These are phyloP conservation scores for Zoysia japonica DNA, from an alignment of 176 grass and related monocot genomes.

Conservation along the genomic window DNA sequence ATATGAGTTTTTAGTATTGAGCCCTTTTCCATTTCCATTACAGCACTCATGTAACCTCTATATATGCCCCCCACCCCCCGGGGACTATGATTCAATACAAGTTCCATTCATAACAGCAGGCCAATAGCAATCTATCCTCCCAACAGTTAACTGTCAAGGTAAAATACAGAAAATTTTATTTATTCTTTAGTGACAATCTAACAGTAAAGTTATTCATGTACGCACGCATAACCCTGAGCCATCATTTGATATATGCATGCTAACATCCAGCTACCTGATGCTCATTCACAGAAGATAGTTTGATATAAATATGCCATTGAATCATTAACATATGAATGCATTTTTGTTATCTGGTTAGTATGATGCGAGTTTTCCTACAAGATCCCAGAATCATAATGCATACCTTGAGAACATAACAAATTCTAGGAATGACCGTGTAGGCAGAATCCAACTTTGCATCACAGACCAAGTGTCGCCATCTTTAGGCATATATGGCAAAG, in stretches of 20 bases:
- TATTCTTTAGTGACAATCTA: background rate
- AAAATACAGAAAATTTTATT: background rate
- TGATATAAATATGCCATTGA: conserved; percentile 16
- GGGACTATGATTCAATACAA: background rate
- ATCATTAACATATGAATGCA: background rate
- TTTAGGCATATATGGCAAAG: conserved; percentile 69
- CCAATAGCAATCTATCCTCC: conserved; percentile 15
- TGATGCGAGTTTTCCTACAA: background rate
- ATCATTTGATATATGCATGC: conserved; percentile 4
- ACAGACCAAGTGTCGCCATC: conserved; percentile 84
- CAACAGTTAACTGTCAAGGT: conserved; percentile 1
- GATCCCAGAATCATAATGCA: conserved; percentile 25
- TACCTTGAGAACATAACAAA: conserved; percentile 99
- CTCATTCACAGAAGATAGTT: conserved; percentile 24
- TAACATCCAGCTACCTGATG: background rate
- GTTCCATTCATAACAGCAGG: background rate
- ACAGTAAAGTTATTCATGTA: background rate
- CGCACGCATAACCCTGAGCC: background rate
- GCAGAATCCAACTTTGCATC: conserved; percentile 95
- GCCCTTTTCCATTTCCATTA: background rate
- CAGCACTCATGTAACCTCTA: background rate
- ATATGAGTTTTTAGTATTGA: background rate
- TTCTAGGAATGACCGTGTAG: conserved; percentile 89
- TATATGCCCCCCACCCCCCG: background rate
- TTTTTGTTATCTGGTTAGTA: too few relatives aligned